These are phyloP conservation scores for Trypanosoma platydactyli DNA, from an alignment of 208 protist genomes.

Conservation along the genomic window DNA sequence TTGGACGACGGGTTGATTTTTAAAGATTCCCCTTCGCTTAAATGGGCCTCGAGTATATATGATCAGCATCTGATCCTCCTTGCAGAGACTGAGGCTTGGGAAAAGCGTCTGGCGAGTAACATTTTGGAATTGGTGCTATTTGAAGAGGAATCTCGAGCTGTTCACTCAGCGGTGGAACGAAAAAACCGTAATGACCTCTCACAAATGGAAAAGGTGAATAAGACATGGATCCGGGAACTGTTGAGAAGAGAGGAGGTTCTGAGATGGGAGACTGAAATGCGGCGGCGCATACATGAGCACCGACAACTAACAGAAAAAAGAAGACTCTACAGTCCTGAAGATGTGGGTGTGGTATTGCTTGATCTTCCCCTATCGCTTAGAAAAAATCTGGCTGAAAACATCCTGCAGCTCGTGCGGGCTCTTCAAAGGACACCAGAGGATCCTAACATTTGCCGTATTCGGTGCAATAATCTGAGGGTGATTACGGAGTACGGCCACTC, in stretches of 20 bases:
- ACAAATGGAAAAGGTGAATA: constrained; percentile 26
- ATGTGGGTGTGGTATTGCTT: neutral
- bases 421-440: constrained; percentile 75
- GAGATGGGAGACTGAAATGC: constrained; percentile 51
- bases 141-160: constrained; percentile 36
- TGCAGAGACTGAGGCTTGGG: constrained; percentile 62
- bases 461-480: constrained; percentile 73
- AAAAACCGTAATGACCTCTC: constrained; percentile 21
- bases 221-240: constrained; percentile 30
- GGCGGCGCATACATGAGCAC: constrained; percentile 41
- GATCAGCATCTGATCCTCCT: constrained; percentile 41
- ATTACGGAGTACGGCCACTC: constrained; percentile 70
- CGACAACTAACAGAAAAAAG: neutral
- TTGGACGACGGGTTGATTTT: constrained; percentile 22
- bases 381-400: constrained; percentile 18
- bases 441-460: constrained; percentile 65
- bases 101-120: constrained; percentile 49
- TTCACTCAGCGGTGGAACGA: constrained; percentile 57
- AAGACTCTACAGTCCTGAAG: neutral
- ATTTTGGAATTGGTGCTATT: constrained; percentile 52
- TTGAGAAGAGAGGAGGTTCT: constrained; percentile 25
- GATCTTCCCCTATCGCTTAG: constrained; percentile 28
- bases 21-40: constrained; percentile 35
- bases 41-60: constrained; percentile 38
- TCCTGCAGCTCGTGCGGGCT: constrained; percentile 44